Conservation (phyloP, 352 stramenopile genomes). For the Globisporangium abappressorium region DNA sequence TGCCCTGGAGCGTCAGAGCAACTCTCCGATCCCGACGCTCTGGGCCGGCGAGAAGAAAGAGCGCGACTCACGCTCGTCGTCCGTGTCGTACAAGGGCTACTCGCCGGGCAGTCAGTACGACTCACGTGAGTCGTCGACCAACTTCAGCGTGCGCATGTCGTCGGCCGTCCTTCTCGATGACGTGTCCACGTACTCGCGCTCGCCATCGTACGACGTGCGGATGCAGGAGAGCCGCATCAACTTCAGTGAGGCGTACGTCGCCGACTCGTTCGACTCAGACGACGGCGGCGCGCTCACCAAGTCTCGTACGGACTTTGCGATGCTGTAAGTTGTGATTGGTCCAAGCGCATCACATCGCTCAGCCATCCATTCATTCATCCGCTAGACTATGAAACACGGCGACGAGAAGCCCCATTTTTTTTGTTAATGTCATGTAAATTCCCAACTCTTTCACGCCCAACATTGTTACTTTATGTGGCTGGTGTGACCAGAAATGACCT, state of each 20-base stretch:
- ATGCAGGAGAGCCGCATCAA: slow-evolving; percentile 59
- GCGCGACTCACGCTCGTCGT: slow-evolving; percentile 46
- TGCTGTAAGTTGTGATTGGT: slow-evolving; percentile 30
- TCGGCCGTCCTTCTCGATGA: slow-evolving; percentile 39
- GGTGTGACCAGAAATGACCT: neutral
- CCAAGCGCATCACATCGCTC: neutral
- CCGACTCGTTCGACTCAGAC: slow-evolving; percentile 35
- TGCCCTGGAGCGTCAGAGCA: slow-evolving; percentile 15
- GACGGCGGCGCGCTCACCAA: slow-evolving; percentile 30
- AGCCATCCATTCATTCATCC: neutral
- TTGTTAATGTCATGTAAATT: neutral
- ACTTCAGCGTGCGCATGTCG: slow-evolving; percentile 27
- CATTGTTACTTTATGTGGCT: neutral
- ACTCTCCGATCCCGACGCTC: slow-evolving; percentile 48
- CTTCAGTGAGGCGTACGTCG: slow-evolving; percentile 57
- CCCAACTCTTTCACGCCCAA: neutral
- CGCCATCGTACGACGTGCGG: slow-evolving; percentile 24
- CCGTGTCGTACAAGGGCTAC: slow-evolving; percentile 26
- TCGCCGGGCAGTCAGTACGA: slow-evolving; percentile 16
- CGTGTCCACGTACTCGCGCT: slow-evolving; percentile 26
- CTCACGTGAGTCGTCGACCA: neutral
- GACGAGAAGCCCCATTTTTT: neutral
- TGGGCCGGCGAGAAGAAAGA: slow-evolving; percentile 21
- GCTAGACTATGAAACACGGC: neutral
- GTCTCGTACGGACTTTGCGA: slow-evolving; percentile 44